These are phyloP conservation scores for Tephrocybe rancida DNA, from an alignment of 768 basidiomycete genomes.

Conservation along the genomic window DNA sequence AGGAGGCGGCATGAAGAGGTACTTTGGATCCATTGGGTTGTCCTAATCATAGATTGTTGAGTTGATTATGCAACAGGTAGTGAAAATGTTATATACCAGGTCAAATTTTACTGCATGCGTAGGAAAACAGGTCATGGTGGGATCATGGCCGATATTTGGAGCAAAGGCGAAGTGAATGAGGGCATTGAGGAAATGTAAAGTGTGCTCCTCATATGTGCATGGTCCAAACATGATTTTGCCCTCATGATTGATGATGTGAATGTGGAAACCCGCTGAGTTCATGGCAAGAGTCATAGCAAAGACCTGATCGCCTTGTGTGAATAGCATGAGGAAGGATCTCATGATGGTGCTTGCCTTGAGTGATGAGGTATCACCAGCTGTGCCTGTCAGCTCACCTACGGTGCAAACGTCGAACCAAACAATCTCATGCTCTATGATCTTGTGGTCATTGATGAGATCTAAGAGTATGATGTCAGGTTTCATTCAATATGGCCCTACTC, in stretches of 20 bases:
- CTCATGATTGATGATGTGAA: too few relatives aligned
- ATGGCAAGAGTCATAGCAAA: neutral
- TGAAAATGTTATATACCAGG: too few relatives aligned
- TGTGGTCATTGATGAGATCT: neutral
- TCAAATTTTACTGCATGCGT: too few relatives aligned
- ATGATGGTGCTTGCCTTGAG: too few relatives aligned
- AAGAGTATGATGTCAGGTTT: neutral
- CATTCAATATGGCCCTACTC: neutral
- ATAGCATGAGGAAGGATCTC: neutral
- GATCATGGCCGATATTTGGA: neutral
- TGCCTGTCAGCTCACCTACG: neutral
- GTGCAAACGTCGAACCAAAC: neutral
- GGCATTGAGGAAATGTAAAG: too few relatives aligned
- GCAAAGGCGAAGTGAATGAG: neutral
- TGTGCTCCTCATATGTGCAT: neutral
- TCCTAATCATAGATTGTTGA: too few relatives aligned
- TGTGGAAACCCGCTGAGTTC: neutral
- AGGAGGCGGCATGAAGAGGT: too few relatives aligned
- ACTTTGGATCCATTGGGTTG: too few relatives aligned
- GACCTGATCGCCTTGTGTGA: neutral
- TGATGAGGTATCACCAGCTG: neutral
- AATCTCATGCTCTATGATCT: neutral
- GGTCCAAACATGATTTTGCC: neutral
- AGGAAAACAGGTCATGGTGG: neutral
- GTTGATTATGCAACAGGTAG: too few relatives aligned